phyloP scores from a whole-genome alignment of 805 yeast genomes.

The Saccharomycopsis sp. region DNA sequence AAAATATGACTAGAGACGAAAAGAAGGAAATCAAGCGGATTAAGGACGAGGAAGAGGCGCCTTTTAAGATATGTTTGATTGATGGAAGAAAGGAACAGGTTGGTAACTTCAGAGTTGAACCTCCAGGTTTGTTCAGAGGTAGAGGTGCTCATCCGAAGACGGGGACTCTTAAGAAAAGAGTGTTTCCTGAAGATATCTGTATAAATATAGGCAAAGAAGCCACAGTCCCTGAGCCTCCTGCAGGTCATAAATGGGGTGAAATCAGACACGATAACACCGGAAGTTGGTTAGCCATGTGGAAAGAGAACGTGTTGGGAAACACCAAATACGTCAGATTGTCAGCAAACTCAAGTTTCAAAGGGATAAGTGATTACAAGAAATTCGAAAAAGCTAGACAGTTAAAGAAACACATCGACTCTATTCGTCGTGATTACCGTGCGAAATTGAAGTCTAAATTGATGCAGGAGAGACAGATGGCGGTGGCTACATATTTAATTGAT shows the following conservation, averaged over 20 bases:
- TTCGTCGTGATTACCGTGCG: constrained; percentile 67
- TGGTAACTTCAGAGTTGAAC: constrained; percentile 91
- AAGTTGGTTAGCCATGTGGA: constrained; percentile 97
- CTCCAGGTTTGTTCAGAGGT: constrained; percentile 93
- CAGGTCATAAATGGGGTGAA: constrained; percentile 88
- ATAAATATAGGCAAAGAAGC: constrained; percentile 72
- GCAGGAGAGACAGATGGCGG: constrained; percentile 87
- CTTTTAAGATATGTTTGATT: constrained; percentile 68
- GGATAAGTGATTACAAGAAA: constrained; percentile 83
- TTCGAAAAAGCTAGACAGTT: constrained; percentile 90
- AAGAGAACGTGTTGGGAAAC: constrained; percentile 79
- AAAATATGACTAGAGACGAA: constrained; percentile 60
- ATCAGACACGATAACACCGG: constrained; percentile 83
- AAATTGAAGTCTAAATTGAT: constrained; percentile 68
- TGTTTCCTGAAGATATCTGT: constrained; percentile 82
- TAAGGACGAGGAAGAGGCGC: constrained; percentile 71
- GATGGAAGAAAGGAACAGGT: constrained; percentile 89
- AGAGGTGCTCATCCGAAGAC: constrained; percentile 97
- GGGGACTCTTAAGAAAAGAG: constrained; percentile 83
- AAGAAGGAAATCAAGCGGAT: constrained; percentile 68
- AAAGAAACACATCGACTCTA: constrained; percentile 60
- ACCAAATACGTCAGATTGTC: constrained; percentile 89
- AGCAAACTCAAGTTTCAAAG: constrained; percentile 84
- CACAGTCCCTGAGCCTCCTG: constrained; percentile 74
- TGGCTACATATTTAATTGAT: constrained; percentile 89